Evolutionary conservation across 2,329 filamentous ascomycete genomes (phyloP).

Genomic region (Aspergillus proliferans): DNA sequence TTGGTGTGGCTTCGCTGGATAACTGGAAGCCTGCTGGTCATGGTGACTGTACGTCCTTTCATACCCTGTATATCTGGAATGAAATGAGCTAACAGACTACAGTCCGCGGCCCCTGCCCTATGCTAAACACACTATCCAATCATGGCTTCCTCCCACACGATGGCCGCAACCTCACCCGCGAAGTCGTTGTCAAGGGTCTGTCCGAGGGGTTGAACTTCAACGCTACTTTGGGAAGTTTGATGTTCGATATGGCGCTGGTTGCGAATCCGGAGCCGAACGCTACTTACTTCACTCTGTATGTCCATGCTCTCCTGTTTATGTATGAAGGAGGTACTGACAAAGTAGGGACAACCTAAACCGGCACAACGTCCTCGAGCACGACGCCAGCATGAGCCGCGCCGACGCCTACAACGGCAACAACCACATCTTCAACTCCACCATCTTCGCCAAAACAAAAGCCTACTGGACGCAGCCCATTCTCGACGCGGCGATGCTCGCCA

Average conservation of each 20-base stretch:
- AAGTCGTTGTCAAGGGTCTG: conserved; percentile 4
- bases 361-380: conserved; percentile 18
- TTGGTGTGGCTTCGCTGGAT: background rate
- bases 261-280: conserved; percentile 15
- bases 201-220: conserved; percentile 9
- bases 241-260: conserved; percentile 15
- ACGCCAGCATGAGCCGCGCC: conserved; percentile 31
- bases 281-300: conserved; percentile 14
- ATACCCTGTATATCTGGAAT: background rate
- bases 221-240: conserved; percentile 11
- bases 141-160: conserved; percentile 45
- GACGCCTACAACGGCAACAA: conserved; percentile 49
- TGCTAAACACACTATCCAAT: conserved; percentile 50
- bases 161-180: conserved; percentile 36
- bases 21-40: background rate
- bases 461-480: conserved; percentile 45
- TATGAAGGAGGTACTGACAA: background rate
- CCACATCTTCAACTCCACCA: conserved; percentile 47
- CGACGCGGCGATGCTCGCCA: conserved; percentile 39
- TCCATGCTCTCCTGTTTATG: background rate
- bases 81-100: no score
- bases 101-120: conserved; percentile 41
- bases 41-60: background rate
- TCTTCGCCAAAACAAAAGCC: conserved; percentile 37
- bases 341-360: conserved; percentile 15